Evolutionary conservation across 2,329 filamentous ascomycete genomes (phyloP).

Genomic region (Pseudopithomyces chartarum): DNA sequence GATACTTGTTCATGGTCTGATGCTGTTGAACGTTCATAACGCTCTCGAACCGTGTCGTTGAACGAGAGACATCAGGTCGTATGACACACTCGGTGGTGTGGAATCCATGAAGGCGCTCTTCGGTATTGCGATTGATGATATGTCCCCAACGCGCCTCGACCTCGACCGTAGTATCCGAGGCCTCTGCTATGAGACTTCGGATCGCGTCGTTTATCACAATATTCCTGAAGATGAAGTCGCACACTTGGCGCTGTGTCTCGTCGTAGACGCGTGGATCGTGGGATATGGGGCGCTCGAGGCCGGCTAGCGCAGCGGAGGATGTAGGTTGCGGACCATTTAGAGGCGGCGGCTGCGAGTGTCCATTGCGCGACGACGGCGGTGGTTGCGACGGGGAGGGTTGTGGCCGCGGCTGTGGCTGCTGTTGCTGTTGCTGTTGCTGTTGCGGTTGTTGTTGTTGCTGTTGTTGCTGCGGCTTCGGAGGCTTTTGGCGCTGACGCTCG

Average conservation of each 20-base stretch:
- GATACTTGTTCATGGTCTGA: slow-evolving; percentile 78
- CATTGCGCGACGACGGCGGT: slow-evolving; percentile 21
- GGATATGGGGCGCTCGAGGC: slow-evolving; percentile 66
- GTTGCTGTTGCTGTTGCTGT: slow-evolving; percentile 9
- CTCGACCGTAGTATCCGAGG: slow-evolving; percentile 76
- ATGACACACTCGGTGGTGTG: slow-evolving; percentile 64
- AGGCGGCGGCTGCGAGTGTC: slow-evolving; percentile 17
- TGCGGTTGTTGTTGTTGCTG: slow-evolving; percentile 13
- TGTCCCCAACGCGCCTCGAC: slow-evolving; percentile 93
- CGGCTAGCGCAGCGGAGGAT: slow-evolving; percentile 21
- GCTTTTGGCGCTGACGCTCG: slow-evolving; percentile 22
- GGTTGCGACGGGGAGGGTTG: slow-evolving; percentile 14
- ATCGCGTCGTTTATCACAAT: slow-evolving; percentile 71
- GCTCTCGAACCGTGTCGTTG: slow-evolving; percentile 69
- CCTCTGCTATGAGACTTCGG: slow-evolving; percentile 53
- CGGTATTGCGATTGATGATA: slow-evolving; percentile 71
- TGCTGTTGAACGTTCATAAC: slow-evolving; percentile 95
- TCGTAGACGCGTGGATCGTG: slow-evolving; percentile 70
- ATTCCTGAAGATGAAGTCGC: slow-evolving; percentile 77
- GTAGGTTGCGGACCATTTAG: slow-evolving; percentile 13
- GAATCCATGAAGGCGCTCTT: slow-evolving; percentile 69
- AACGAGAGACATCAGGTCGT: slow-evolving; percentile 14
- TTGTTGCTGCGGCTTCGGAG: slow-evolving; percentile 18
- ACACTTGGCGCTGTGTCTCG: slow-evolving; percentile 74
- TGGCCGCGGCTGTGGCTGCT: slow-evolving; percentile 6